phyloP scores from a whole-genome alignment of 2,329 filamentous ascomycete genomes.

The Aspergillus niger region DNA sequence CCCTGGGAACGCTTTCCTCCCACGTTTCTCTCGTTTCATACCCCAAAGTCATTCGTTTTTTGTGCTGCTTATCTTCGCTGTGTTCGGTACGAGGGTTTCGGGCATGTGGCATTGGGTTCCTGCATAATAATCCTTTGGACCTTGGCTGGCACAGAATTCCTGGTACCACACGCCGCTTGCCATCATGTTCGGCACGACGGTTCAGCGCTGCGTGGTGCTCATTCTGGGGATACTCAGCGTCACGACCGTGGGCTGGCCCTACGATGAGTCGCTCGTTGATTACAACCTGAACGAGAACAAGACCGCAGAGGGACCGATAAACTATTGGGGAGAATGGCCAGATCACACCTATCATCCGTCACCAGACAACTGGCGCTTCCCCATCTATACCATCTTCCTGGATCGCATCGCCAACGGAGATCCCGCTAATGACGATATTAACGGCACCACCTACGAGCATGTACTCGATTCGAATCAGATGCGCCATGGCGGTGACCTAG shows the following conservation, averaged over 20 bases:
- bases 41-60: constrained; percentile 1
- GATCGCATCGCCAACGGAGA: constrained; percentile 66
- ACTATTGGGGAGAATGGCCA: constrained; percentile 60
- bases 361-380: constrained; percentile 64
- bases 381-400: constrained; percentile 65
- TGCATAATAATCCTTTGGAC: not conserved
- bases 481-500: constrained; percentile 62
- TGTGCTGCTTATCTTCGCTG: not conserved
- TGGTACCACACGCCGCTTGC: constrained; percentile 4
- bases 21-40: not conserved
- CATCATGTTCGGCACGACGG: constrained; percentile 4
- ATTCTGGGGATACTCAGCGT: constrained; percentile 10
- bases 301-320: constrained; percentile 54
- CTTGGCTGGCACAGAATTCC: constrained; percentile 4
- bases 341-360: constrained; percentile 55
- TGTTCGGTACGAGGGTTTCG: not conserved
- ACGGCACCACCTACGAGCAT: constrained; percentile 61
- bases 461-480: constrained; percentile 62
- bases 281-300: constrained; percentile 64
- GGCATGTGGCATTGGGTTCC: constrained; percentile 8
- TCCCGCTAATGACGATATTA: constrained; percentile 63
- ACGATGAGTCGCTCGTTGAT: constrained; percentile 50
- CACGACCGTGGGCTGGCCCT: constrained; percentile 38
- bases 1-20: not conserved
- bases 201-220: constrained; percentile 8